These are phyloP conservation scores for Ophiosphaerella narmari DNA, from an alignment of 2,329 filamentous ascomycete genomes.

Conservation along the genomic window DNA sequence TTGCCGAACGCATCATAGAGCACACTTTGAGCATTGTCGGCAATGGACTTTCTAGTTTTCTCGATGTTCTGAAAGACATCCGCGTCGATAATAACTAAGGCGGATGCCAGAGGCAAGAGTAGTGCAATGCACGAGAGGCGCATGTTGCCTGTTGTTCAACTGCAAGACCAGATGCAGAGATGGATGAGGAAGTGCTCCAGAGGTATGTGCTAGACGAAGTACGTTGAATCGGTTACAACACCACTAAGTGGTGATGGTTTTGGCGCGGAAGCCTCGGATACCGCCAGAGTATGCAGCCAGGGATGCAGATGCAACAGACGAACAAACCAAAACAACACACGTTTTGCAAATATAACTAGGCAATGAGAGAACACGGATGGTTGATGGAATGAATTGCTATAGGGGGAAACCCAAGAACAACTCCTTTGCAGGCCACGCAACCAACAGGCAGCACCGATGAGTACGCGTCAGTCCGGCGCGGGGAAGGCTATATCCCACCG, in stretches of 20 bases:
- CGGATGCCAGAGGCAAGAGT: conserved; percentile 55
- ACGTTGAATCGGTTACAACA: conserved; percentile 39
- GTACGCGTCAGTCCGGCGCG: conserved; percentile 16
- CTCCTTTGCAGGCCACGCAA: conserved; percentile 6
- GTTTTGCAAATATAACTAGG: not conserved
- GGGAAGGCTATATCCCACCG: not conserved
- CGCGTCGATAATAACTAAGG: conserved; percentile 60
- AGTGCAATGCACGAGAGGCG: conserved; percentile 55
- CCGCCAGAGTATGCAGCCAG: not conserved
- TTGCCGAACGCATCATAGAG: conserved; percentile 34
- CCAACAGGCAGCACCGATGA: conserved; percentile 12
- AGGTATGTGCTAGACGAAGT: conserved; percentile 16
- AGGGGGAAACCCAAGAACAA: not conserved
- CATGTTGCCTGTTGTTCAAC: conserved; percentile 46
- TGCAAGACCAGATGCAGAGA: conserved; percentile 8
- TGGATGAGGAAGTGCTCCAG: conserved; percentile 7
- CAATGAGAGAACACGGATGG: not conserved
- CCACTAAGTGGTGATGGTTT: conserved; percentile 17
- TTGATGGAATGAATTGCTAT: not conserved
- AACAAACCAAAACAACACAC: conserved; percentile 6
- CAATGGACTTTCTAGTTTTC: conserved; percentile 23
- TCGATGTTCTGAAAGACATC: conserved; percentile 49
- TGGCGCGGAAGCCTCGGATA: conserved; percentile 11
- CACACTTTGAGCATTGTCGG: conserved; percentile 26
- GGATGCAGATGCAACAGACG: conserved; percentile 11